Evolutionary conservation across 345 rosid species (phyloP), one percentile per base, ranked within the genome.

Genomic region (Populus euphratica): DNA sequence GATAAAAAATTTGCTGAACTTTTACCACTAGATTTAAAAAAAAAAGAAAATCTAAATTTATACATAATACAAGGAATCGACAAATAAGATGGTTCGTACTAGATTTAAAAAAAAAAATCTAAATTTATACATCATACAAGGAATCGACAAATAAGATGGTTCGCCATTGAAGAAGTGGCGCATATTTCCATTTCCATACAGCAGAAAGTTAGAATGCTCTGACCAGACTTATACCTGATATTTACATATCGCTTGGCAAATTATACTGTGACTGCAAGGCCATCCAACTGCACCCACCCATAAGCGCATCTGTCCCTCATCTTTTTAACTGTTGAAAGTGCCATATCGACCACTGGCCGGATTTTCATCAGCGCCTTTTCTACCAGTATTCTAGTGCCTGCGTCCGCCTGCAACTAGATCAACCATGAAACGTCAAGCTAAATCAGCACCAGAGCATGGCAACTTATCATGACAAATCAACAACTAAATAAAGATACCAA

Each of bases 241-340:
- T 74, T 29, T 33, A 38, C 59, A 68, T 33, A 33, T 69, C 11
- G 21, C 5, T 65, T 17, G 72, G 63, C 21, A 72, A 31, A 47
- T 85, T 78, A 87, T 63, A 87, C 73, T 0, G 83, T 47, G 21
- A 88, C 65, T 65, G 73, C 21, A n/a, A 90, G 87, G 52, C 87
- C 85, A 25, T 70, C 83, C 74, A 95, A 78, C 78, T 80, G 92
- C 16, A 96, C 73, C 99, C 98, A 93, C 43, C 98, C 98, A 76
- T 87, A 96, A 21, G 92, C 97, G 82, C 95, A 89, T 23, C 92
- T 90, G 59, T 96, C 93, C 72, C 97, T 82, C 0, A 82, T 81
- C 75, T 83, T 81, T 77, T 85, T 88, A 74, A 89, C 81, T 0
- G 82, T 86, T 25, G 91, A 82, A 41, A 80, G 80, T 13, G 97